Base-by-base conservation (phyloP, 23 red algal species). In the Gracilaria gracilis region DNA sequence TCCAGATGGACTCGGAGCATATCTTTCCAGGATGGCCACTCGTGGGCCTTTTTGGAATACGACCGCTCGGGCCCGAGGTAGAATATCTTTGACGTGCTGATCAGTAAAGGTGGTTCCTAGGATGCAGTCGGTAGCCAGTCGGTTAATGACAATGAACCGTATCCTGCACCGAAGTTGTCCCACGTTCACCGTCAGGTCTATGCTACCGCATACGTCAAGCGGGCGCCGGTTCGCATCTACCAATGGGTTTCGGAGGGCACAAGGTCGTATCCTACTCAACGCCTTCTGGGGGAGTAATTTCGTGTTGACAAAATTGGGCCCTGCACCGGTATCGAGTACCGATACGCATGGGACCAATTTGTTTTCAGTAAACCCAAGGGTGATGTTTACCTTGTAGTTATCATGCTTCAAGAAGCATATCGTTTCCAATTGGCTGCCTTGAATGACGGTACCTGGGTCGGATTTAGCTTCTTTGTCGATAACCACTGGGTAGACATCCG, bases 331-430 rank as follows among this genome's bases (percentile, higher is more conserved):
- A 61, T 82, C 78, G 1, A 82, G 3, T 20, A 82, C 53, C 49
- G 50, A 34, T 21, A 50, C 28, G 23, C 53, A 82, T 17, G 24
- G 78, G 61, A 82, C 36, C 50, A 82, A 70, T 35, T 35, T 9
- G 65, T 70, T 70, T 24, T 4, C 4, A 70, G 28, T 11, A 70
- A 70, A 5, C 27, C 65, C 65, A 70, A 34, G 65, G 65, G 65
- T 70, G 65, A 70, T 70, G 65, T 70, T 70, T 70, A 70, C 6
- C 17, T 70, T 70, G 65, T 70, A 70, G 65, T 70, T 70, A 13
- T 16, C 17, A 16, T 70, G 65, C 17, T 70, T 70, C 4, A 70
- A 3, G 42, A 46, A 46, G 11, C n/a, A n/a, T n/a, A n/a, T n/a
- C n/a, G n/a, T n/a, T n/a, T n/a, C 42, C 42, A 46, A 46, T 46